A percentile compares a stretch with the other conserved stretches of the same genome.
Evolutionary conservation across 139 green algal species (phyloP).

Genomic region (Diplosphaera chodatii): DNA sequence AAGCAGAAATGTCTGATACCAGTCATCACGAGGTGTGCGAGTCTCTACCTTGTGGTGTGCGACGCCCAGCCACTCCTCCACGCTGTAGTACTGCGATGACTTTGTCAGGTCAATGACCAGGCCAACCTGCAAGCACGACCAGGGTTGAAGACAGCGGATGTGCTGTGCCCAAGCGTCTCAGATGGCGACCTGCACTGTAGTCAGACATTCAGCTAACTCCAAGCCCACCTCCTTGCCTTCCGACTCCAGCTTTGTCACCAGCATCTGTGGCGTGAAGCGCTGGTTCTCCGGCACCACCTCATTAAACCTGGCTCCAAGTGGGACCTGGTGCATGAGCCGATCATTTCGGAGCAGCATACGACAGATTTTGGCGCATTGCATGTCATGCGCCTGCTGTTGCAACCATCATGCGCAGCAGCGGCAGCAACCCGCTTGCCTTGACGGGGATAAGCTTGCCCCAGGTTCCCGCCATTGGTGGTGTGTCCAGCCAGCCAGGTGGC

Average conservation of each 20-base stretch:
- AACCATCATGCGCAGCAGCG: too few species aligned
- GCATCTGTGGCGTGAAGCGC: slow-evolving; percentile 32
- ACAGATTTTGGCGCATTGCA: too few species aligned
- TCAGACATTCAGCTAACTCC: too few species aligned
- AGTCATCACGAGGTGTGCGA: too few species aligned
- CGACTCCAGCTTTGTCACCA: slow-evolving; percentile 19
- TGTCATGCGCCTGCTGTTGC: too few species aligned
- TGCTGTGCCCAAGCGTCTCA: too few species aligned
- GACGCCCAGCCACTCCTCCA: slow-evolving; percentile 35
- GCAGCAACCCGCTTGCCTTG: background rate
- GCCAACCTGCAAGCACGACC: slow-evolving; percentile 53
- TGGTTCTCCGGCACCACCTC: slow-evolving; percentile 17
- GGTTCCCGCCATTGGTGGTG: background rate
- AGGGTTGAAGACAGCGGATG: too few species aligned
- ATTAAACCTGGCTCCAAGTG: slow-evolving; percentile 32
- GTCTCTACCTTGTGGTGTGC: slow-evolving; percentile 60
- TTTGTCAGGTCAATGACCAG: slow-evolving; percentile 94
- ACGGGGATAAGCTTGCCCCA: background rate
- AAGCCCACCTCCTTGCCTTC: slow-evolving; percentile 22
- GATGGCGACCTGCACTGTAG: too few species aligned
- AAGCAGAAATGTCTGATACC: too few species aligned
- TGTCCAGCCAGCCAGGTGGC: background rate
- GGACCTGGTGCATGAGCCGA: too few species aligned
- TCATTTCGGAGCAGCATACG: too few species aligned
- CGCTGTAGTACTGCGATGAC: slow-evolving; percentile 82